Percentiles rank a stretch among this genome's conserved stretches.
phyloP scores from a whole-genome alignment of 495 filamentous ascomycete species.

The Endocarpon pusillum region DNA sequence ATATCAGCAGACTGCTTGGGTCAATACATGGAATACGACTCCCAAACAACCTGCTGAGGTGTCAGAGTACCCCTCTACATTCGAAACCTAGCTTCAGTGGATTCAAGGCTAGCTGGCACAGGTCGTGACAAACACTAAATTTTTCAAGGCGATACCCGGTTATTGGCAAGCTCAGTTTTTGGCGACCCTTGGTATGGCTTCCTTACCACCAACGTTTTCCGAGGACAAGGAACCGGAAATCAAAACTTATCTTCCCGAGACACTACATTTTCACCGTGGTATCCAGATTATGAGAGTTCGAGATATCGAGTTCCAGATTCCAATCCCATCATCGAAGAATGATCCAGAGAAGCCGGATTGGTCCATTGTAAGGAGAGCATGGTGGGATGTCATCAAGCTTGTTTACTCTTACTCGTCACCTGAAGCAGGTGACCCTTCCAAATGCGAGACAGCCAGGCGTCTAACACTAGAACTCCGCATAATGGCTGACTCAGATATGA shows the following conservation, averaged over 20 bases:
- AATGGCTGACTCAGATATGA: constrained; percentile 29
- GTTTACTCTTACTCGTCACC: no score
- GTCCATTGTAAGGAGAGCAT: constrained; percentile 25
- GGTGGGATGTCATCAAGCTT: constrained; percentile 35
- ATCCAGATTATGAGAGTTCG: constrained; percentile 36
- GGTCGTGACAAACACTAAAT: constrained; percentile 17
- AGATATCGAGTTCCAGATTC: constrained; percentile 33
- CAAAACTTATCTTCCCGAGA: constrained; percentile 30
- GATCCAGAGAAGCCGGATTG: constrained; percentile 25
- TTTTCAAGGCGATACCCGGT: constrained; percentile 26
- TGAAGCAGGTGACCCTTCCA: constrained; percentile 4
- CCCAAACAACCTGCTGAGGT: constrained; percentile 11
- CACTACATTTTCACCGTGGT: constrained; percentile 34
- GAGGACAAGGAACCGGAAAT: constrained; percentile 14
- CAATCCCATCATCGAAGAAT: constrained; percentile 17
- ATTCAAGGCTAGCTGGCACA: constrained; percentile 27
- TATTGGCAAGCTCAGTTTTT: constrained; percentile 27
- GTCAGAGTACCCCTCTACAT: constrained; percentile 25
- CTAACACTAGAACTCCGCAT: constrained; percentile 36
- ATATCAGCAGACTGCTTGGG: constrained; percentile 26
- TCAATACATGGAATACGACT: constrained; percentile 32
- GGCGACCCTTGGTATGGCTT: constrained; percentile 22
- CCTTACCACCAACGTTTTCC: constrained; percentile 22
- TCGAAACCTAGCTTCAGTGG: constrained; percentile 27
- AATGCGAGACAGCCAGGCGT: constrained; percentile 27